Evolutionary conservation across 2,329 filamentous ascomycete species (phyloP).

Genomic region (Hypoxylon sp.): DNA sequence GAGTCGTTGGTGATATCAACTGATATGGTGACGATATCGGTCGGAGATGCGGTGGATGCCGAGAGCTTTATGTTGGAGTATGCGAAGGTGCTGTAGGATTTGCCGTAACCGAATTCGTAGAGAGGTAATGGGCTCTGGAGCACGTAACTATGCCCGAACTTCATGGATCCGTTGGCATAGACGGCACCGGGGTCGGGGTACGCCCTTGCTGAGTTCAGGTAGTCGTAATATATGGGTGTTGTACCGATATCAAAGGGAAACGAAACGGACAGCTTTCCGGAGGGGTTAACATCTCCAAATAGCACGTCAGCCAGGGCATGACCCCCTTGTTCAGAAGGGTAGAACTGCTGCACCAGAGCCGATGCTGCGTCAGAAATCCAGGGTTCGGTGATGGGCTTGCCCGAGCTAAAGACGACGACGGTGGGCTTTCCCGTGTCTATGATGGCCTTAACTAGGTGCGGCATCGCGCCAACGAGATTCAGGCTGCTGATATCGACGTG

Average conservation of each 20-base stretch:
- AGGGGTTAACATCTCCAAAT: slow-evolving; percentile 74
- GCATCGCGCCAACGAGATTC: slow-evolving; percentile 78
- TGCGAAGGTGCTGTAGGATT: slow-evolving; percentile 73
- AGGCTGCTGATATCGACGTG: slow-evolving; percentile 76
- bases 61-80: slow-evolving; percentile 69
- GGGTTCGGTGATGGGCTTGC: slow-evolving; percentile 79
- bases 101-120: slow-evolving; percentile 76
- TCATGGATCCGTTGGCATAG: slow-evolving; percentile 69
- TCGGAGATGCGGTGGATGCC: slow-evolving; percentile 59
- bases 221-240: slow-evolving; percentile 78
- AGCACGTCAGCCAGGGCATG: slow-evolving; percentile 75
- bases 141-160: slow-evolving; percentile 76
- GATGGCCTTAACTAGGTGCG: slow-evolving; percentile 74
- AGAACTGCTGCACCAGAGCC: slow-evolving; percentile 80
- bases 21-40: slow-evolving; percentile 69
- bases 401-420: slow-evolving; percentile 75
- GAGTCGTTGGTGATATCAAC: slow-evolving; percentile 73
- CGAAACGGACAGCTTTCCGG: slow-evolving; percentile 74
- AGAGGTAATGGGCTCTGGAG: slow-evolving; percentile 70
- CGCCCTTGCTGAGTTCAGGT: slow-evolving; percentile 74
- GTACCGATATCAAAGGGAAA: slow-evolving; percentile 77
- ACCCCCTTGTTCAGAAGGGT: slow-evolving; percentile 77
- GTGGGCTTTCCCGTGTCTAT: slow-evolving; percentile 76
- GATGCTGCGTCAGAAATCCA: slow-evolving; percentile 77
- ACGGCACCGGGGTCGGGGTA: slow-evolving; percentile 66